Evolutionary conservation across 768 basidiomycete species (phyloP).

Genomic region (Heimioporus sp.): DNA sequence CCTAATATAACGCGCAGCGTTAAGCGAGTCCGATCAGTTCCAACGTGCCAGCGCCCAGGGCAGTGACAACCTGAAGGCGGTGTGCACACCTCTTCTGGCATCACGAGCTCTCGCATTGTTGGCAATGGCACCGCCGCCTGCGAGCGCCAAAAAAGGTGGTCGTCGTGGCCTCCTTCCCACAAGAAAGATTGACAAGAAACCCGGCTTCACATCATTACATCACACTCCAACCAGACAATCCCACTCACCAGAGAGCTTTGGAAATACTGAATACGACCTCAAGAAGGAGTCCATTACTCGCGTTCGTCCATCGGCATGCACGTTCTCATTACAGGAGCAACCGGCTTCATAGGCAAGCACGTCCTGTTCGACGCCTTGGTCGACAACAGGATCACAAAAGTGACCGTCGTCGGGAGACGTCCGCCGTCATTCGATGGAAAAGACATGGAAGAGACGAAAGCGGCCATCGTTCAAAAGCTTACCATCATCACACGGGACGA

Average conservation of each 20-base stretch:
- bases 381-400: slow-evolving; percentile 23
- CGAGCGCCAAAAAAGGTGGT: too few species aligned
- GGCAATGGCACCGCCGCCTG: neutral
- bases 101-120: neutral
- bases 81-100: neutral
- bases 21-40: too few species aligned
- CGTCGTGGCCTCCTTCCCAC: neutral
- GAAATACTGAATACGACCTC: neutral
- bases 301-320: slow-evolving; percentile 13
- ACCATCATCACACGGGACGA: slow-evolving; percentile 22
- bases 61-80: neutral
- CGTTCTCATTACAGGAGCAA: slow-evolving; percentile 25
- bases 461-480: slow-evolving; percentile 20
- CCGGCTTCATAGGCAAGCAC: slow-evolving; percentile 24
- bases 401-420: slow-evolving; percentile 22
- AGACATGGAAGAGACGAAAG: slow-evolving; percentile 10
- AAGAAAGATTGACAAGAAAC: neutral
- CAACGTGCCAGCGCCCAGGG: neutral
- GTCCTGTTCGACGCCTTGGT: slow-evolving; percentile 15
- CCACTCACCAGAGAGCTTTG: too few species aligned
- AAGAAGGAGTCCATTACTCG: too few species aligned
- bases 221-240: too few species aligned
- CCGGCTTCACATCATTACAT: too few species aligned
- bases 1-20: too few species aligned
- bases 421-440: slow-evolving; percentile 23